Conservation (phyloP, 2,329 filamentous ascomycete genomes). For the Tolypocladium tundrense region DNA sequence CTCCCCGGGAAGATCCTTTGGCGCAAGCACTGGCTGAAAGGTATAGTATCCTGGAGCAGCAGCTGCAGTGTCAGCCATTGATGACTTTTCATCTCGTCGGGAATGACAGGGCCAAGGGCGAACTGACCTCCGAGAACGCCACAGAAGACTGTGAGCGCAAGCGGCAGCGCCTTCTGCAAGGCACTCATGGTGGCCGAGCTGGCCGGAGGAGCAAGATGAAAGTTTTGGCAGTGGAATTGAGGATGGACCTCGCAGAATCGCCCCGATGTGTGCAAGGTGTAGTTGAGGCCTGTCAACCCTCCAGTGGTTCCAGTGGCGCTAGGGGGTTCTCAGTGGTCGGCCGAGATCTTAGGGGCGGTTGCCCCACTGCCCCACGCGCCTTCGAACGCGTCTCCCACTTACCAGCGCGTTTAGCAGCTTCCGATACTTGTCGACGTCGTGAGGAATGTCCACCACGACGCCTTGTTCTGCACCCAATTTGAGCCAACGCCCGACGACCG, state of each 20-base stretch:
- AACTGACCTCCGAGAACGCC: conserved; percentile 25
- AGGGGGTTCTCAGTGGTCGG: not conserved
- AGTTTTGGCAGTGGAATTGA: not conserved
- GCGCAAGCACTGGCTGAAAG: conserved; percentile 23
- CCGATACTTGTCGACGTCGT: not conserved
- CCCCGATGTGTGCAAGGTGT: not conserved
- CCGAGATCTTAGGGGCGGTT: not conserved
- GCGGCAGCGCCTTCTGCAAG: conserved; percentile 22
- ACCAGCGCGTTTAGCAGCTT: conserved; percentile 13
- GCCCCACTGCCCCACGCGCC: not conserved
- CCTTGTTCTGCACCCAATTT: not conserved
- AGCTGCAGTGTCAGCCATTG: not conserved
- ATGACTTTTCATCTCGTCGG: not conserved
- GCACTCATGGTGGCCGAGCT: conserved; percentile 17
- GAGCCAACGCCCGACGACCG: not conserved
- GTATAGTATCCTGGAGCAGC: conserved; percentile 22
- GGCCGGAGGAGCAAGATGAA: not conserved
- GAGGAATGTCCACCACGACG: not conserved
- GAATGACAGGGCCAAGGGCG: not conserved
- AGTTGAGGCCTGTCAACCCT: not conserved
- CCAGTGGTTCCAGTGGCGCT: not conserved
- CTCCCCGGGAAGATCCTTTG: conserved; percentile 7
- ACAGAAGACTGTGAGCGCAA: conserved; percentile 24
- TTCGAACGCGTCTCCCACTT: conserved; percentile 16
- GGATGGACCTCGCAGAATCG: not conserved